phyloP scores from a whole-genome alignment of 148 eudicot genomes.

The Rhododendron ovatum region DNA sequence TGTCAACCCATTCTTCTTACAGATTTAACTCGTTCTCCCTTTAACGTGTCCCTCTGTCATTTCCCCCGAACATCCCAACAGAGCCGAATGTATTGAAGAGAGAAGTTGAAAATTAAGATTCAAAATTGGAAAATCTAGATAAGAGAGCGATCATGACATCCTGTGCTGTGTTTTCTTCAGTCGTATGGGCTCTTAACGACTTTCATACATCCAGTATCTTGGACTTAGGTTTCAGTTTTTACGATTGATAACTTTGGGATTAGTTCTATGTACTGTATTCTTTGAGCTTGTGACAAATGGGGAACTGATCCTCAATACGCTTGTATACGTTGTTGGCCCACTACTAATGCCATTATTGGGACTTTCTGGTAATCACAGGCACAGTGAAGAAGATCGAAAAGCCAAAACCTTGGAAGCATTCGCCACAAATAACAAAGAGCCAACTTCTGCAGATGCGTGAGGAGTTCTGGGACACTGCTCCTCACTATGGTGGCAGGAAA shows the following conservation, averaged over 20 bases:
- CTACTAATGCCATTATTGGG: neutral
- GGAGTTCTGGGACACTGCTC: constrained; percentile 66
- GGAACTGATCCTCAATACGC: neutral
- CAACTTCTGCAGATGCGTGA: constrained; percentile 47
- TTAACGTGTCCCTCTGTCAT: neutral
- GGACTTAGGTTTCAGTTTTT: neutral
- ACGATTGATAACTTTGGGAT: neutral
- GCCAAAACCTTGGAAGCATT: constrained; percentile 56
- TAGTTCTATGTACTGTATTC: neutral
- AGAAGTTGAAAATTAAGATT: neutral
- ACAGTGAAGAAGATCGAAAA: constrained; percentile 34
- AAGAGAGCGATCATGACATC: neutral
- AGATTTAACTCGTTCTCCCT: neutral
- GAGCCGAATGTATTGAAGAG: neutral
- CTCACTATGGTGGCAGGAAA: constrained; percentile 55
- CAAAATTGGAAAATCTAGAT: neutral
- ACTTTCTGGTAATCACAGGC: constrained; percentile 8
- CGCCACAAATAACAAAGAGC: constrained; percentile 43
- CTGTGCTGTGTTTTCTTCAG: neutral
- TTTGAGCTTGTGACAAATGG: neutral
- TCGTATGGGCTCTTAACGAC: neutral
- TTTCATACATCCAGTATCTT: neutral
- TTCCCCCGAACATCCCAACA: neutral
- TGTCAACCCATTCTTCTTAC: neutral
- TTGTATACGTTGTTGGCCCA: neutral